Percentiles rank a stretch among this genome's conserved stretches.
Conservation (phyloP, 1,284 basidiomycete genomes). For the Phellinidium pouzarii region DNA sequence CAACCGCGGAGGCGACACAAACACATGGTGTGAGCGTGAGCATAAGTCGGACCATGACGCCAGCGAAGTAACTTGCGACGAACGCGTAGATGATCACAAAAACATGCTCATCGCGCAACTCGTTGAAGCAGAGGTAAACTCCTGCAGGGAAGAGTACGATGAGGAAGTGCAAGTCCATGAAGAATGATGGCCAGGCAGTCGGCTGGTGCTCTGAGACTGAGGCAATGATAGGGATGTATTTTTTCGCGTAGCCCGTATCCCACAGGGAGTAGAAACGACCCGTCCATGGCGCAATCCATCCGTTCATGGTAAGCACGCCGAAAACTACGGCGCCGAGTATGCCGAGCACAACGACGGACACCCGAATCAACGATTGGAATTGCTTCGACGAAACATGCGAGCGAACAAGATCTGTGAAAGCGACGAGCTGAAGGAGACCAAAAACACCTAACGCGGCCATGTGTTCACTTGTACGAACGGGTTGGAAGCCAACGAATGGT, state of each 20-base stretch:
- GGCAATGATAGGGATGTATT: slow-evolving; percentile 98
- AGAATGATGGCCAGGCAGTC: slow-evolving; percentile 99
- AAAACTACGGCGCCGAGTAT: slow-evolving; percentile 71
- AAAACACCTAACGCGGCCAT: slow-evolving; percentile 98
- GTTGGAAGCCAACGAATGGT: slow-evolving; percentile 98
- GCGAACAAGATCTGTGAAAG: slow-evolving; percentile 87
- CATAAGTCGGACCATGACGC: slow-evolving; percentile 98
- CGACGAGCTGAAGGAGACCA: slow-evolving; percentile 93
- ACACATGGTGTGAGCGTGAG: slow-evolving; percentile 88
- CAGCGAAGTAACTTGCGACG: slow-evolving; percentile 96
- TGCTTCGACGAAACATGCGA: slow-evolving; percentile 90
- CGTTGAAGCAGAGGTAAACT: slow-evolving; percentile 88
- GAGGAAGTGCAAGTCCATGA: slow-evolving; percentile 98
- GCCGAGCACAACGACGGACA: slow-evolving; percentile 64
- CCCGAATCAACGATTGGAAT: slow-evolving; percentile 78
- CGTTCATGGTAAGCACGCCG: slow-evolving; percentile 82
- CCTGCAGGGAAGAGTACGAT: slow-evolving; percentile 98
- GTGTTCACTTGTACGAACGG: slow-evolving; percentile 96
- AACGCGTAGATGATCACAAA: slow-evolving; percentile 99
- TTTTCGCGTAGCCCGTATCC: slow-evolving; percentile 99
- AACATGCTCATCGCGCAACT: slow-evolving; percentile 94
- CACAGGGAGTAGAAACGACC: slow-evolving; percentile 99
- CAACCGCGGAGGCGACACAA: slow-evolving; percentile 88
- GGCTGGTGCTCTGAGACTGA: slow-evolving; percentile 99
- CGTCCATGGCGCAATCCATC: slow-evolving; percentile 98